Evolutionary conservation across 2,329 filamentous ascomycete genomes (phyloP), one percentile per base, ranked within the genome.

Genomic region (Fusarium sp.): DNA sequence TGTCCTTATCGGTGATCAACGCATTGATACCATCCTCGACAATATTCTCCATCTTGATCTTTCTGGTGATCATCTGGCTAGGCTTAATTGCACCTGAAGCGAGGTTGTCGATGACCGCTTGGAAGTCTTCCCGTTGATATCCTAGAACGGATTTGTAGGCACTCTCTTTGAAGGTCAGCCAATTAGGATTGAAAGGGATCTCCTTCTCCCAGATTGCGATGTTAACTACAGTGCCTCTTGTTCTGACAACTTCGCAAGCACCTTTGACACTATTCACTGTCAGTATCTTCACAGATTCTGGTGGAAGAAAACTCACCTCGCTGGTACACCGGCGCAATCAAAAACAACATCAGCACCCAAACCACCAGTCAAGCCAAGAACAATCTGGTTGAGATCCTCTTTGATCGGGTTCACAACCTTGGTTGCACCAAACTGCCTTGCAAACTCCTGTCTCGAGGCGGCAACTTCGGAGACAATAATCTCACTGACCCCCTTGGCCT

Each of bases 121-220:
- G 79, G 61, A 91, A 90, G 66, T 91, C 89, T 18, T 74, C 55
- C 4, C 49, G 66, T 10, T 69, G 46, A 25, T 77, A 77, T 4
- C 76, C 76, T 11, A 77, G 49, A 1, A 77, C 75, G 3, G 76
- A 77, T 18, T 77, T 77, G 12, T 68, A 77, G 0, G 74, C 56
- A 11, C 74, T 76, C 58, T 77, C 76, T 17, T 76, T 77, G 57
- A 68, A 76, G 0, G 76, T 77, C 4, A 77, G 27, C 76, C 76
- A 77, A 80, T 70, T 66, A 3, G 75, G 74, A 33, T 77, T 78
- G 45, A 77, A 77, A 0, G 74, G 76, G 0, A 77, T 73, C 29
- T 77, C 74, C 46, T 77, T 87, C 74, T 90, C 88, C 88, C 88
- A 91, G 6, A 92, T 87, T 0, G 90, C 88, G n/a, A 92, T 85